Percentiles rank a stretch among this genome's conserved stretches.
Evolutionary conservation across 2,329 filamentous ascomycete species (phyloP).

Genomic region (Clonostachys sp.): DNA sequence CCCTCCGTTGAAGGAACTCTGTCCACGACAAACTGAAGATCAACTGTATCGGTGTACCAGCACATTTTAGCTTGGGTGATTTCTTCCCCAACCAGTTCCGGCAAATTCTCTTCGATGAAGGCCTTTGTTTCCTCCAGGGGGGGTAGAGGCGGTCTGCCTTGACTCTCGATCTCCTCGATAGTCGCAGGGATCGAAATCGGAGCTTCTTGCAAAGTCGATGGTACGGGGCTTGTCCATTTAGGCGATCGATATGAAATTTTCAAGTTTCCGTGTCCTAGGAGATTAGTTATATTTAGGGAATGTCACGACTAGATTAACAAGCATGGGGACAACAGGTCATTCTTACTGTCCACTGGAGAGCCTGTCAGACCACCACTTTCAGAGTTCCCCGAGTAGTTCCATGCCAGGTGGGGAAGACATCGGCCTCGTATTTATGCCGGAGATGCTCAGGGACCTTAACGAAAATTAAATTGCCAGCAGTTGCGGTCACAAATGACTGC

Average conservation of each 20-base stretch:
- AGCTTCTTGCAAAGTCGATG: conserved; percentile 29
- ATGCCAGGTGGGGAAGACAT: no score
- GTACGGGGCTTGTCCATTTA: conserved; percentile 30
- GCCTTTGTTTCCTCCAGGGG: conserved; percentile 12
- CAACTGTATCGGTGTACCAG: conserved; percentile 8
- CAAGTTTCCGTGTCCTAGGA: conserved; percentile 1
- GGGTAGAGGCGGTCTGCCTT: conserved; percentile 7
- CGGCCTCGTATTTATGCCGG: no score
- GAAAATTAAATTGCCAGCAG: no score
- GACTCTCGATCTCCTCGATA: no score
- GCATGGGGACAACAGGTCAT: no score
- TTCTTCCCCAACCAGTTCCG: conserved; percentile 27
- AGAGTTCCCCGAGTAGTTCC: no score
- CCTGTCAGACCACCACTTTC: no score
- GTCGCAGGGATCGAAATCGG: conserved; percentile 4
- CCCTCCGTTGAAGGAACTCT: conserved; percentile 49
- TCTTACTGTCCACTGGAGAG: no score
- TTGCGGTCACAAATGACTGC: no score
- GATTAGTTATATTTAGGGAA: no score
- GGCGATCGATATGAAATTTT: conserved; percentile 20
- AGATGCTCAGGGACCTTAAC: no score
- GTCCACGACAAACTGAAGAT: conserved; percentile 13
- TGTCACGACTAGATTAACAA: no score
- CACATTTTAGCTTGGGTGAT: conserved; percentile 25
- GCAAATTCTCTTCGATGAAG: conserved; percentile 33